These are phyloP conservation scores for Solanum hybrid DNA, from an alignment of 305 asterid species.

Conservation along the genomic window DNA sequence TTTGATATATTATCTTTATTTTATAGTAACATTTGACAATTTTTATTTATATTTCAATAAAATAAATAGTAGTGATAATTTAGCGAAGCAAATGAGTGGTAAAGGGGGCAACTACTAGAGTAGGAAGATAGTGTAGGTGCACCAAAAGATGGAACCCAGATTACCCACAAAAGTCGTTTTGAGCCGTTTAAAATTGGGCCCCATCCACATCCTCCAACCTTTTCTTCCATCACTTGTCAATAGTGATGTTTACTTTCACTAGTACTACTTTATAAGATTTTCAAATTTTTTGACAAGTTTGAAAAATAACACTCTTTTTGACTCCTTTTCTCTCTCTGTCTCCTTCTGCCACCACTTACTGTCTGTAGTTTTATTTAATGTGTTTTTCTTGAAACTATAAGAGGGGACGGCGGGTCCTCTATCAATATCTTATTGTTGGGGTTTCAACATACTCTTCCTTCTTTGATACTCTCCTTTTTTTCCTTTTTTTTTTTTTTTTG, in stretches of 20 bases:
- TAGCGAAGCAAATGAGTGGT: not conserved
- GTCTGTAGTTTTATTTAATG: conserved; percentile 27
- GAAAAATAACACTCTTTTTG: conserved; percentile 23
- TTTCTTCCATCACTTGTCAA: not conserved
- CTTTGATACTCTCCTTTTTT: not conserved
- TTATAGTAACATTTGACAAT: not conserved
- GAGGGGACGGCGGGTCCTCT: conserved; percentile 20
- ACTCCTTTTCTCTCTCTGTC: conserved; percentile 3
- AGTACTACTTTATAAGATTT: conserved; percentile 10
- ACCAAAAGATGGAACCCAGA: conserved; percentile 17
- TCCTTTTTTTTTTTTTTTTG: not conserved
- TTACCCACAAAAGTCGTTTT: conserved; percentile 15
- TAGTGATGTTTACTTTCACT: not conserved
- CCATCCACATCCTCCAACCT: conserved; percentile 8
- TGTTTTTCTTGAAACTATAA: conserved; percentile 45
- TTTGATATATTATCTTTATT: not conserved
- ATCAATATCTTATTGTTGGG: conserved; percentile 13
- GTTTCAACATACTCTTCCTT: conserved; percentile 12
- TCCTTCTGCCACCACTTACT: conserved; percentile 7
- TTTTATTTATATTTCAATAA: not conserved
- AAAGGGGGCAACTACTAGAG: not conserved
- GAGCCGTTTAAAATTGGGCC: conserved; percentile 55
- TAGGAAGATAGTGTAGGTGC: not conserved
- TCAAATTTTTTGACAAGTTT: conserved; percentile 49
- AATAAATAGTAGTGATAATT: not conserved